Evolutionary conservation across 2,329 filamentous ascomycete genomes (phyloP).

Genomic region (Ophiocordyceps camponoti-saundersi): DNA sequence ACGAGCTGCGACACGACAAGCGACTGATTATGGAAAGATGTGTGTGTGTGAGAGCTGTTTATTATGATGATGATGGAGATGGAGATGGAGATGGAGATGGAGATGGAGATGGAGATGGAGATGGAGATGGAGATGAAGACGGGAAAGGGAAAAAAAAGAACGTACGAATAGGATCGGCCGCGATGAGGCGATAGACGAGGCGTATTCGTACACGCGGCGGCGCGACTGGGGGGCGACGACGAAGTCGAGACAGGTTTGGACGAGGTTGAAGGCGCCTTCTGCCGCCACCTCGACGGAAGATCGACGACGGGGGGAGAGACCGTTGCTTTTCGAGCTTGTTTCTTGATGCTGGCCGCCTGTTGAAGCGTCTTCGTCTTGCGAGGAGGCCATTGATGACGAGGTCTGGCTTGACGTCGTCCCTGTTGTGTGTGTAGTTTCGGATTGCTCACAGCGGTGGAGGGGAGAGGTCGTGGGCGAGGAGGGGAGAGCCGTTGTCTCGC

Average conservation of each 20-base stretch:
- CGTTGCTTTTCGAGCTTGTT: not conserved
- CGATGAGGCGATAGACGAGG: conserved; percentile 37
- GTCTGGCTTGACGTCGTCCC: too few relatives aligned
- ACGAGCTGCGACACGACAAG: conserved; percentile 50
- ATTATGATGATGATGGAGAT: too few relatives aligned
- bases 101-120: too few relatives aligned
- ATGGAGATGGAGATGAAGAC: not conserved
- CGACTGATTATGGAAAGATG: conserved; percentile 26
- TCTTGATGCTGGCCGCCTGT: not conserved
- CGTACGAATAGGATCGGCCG: conserved; percentile 57
- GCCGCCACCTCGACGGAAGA: conserved; percentile 5
- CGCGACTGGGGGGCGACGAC: conserved; percentile 44
- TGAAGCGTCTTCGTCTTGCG: not conserved
- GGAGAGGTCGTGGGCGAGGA: not conserved
- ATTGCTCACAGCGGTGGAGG: not conserved
- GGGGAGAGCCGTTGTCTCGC: not conserved
- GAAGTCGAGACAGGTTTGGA: conserved; percentile 27
- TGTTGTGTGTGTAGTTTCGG: too few relatives aligned
- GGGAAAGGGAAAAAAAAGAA: conserved; percentile 2
- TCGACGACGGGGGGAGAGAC: not conserved
- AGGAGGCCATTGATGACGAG: not conserved
- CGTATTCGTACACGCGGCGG: conserved; percentile 33
- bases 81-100: too few relatives aligned
- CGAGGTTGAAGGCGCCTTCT: conserved; percentile 18
- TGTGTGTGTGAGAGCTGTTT: too few relatives aligned